Evolutionary conservation across 2,329 filamentous ascomycete genomes (phyloP), one percentile per base, ranked within the genome.

Genomic region (Lecanicillium sp.): DNA sequence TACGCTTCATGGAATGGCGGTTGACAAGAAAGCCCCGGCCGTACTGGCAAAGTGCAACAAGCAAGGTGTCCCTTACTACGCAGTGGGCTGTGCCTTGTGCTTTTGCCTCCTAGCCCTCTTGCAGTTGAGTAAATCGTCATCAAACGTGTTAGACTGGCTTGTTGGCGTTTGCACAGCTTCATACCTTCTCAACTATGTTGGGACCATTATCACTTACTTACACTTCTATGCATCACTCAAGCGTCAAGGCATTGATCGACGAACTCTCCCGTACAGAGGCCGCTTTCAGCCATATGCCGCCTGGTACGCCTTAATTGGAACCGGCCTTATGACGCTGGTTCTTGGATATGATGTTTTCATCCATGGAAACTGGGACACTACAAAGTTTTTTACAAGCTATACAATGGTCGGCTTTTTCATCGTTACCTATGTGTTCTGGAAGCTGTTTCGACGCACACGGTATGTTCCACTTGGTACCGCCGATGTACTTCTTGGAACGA

Each of bases 141-240:
- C 79, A 36, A 73, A 73, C 10, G 74, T 79, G 2, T 76, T 73
- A 5, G 77, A 77, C 50, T 74, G 78, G 55, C 55, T 79, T 4
- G 70, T 71, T 19, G 79, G 75, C 73, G 63, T 71, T 44, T 65
- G 68, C 35, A 79, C 79, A 40, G 67, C 72, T 9, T 36, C 33
- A n/a, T 36, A 31, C 28, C 27, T 41, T 14, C 32, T 78, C 58
- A 72, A 74, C 51, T 78, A 73, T 59, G 61, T 66, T 14, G 67
- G 72, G 49, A 74, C 75, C 50, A 68, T 68, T 40, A 57, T 78
- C 33, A 68, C 74, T 1, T 77, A 71, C 2, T 55, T 79, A 8
- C 71, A 74, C 25, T 79, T 79, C 60, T 71, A 75, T 18, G 55
- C 61, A 2, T 74, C 62, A 1, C 53, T 79, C 34, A 57, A 62